Evolutionary conservation across 441 rosid genomes (phyloP), one percentile per base, ranked within the genome.

Genomic region (Pelargonium hybrid): DNA sequence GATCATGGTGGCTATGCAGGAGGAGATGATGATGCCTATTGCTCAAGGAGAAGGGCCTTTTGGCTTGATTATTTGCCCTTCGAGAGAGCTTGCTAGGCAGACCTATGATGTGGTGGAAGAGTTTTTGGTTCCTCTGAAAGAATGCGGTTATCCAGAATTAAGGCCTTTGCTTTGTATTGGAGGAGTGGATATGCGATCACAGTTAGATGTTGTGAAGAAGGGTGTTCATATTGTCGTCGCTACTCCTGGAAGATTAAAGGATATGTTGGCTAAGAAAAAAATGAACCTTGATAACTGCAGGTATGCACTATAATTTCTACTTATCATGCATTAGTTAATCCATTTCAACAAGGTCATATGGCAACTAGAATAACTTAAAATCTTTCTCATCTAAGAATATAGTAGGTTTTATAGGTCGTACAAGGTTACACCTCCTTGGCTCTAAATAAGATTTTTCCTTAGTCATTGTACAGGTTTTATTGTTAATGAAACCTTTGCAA

Each of bases 171-270:
- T 93, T 1, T 91, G 96, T 78, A 90, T 88, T 41, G 97, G 97
- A 25, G 97, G 98, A 26, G 84, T 93, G 71, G 97, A 89, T 78
- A 93, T 91, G 97, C 84, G 87, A 73, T 85, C 92, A 0, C 96
- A 93, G 84, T 76, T 92, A 83, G 97, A 90, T 71, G 78, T 86
- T 71, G 93, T 90, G 48, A 89, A 86, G 82, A 89, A 76, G 82
- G 97, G 92, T 66, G 97, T 92, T 45, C 98, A 87, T 69, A 88
- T 90, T 45, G 98, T 93, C 70, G 91, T 89, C 65, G 98, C 98
- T 2, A 93, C 98, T 23, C 95, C 90, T 26, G 96, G 96, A 66
- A 86, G 90, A 75, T 79, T 91, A 79, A 91, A 91, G 84, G 96
- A 91, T 80, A 81, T 91, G 96, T 85, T 89, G n/a, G 90, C 93